Percentiles rank a stretch among this genome's conserved stretches.
Conservation (phyloP, 208 protist species). For the Tetramitus jugosus region DNA sequence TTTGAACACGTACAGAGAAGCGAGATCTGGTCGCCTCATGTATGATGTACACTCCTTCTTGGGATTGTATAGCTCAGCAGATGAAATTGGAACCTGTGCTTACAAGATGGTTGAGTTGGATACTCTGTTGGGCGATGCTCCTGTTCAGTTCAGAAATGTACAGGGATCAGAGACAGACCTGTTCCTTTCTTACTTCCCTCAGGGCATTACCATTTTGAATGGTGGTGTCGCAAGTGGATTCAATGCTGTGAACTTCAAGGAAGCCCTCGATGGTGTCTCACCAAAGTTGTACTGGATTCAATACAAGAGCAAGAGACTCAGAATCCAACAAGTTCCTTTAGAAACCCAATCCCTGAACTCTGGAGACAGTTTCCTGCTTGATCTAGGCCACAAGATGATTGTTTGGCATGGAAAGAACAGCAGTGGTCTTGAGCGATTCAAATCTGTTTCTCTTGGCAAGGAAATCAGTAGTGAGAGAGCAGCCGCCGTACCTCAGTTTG, state of each 20-base stretch:
- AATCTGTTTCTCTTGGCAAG: not conserved
- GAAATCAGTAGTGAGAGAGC: conserved; percentile 11
- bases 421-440: not conserved
- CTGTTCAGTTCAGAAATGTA: conserved; percentile 42
- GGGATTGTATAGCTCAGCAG: conserved; percentile 34
- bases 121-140: conserved; percentile 29
- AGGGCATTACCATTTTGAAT: conserved; percentile 29
- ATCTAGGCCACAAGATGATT: conserved; percentile 26
- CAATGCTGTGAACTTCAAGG: conserved; percentile 26
- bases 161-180: conserved; percentile 31
- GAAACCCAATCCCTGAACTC: conserved; percentile 28
- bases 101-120: conserved; percentile 51
- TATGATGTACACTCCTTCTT: conserved; percentile 46
- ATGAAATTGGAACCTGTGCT: conserved; percentile 45
- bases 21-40: not conserved
- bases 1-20: conserved; percentile 22
- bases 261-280: not conserved
- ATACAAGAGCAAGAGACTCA: not conserved
- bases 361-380: conserved; percentile 50
- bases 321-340: conserved; percentile 19
- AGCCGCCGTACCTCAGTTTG: not conserved
- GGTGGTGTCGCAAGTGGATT: conserved; percentile 45
- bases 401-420: conserved; percentile 24
- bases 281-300: not conserved
- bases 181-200: conserved; percentile 41